phyloP scores from a whole-genome alignment of 495 filamentous ascomycete genomes.

The Neurospora africana region DNA sequence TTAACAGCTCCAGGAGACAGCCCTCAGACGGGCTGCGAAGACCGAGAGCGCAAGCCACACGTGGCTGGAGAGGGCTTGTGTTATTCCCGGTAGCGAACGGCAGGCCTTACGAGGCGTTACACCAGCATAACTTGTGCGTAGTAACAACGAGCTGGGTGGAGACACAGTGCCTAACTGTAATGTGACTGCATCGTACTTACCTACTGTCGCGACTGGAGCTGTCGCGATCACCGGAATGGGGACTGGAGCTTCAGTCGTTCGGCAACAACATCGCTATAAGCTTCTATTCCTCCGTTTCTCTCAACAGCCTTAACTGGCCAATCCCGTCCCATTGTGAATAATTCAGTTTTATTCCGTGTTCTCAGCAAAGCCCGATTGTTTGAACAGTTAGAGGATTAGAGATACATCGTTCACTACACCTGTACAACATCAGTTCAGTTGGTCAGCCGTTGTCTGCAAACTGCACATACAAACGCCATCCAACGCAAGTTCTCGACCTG shows the following conservation, averaged over 20 bases:
- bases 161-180: neutral
- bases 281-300: neutral
- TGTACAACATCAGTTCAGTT: neutral
- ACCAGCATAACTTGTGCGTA: neutral
- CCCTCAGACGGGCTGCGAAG: neutral
- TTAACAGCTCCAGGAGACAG: neutral
- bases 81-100: neutral
- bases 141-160: neutral
- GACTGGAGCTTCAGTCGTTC: neutral
- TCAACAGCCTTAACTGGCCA: neutral
- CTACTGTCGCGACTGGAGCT: neutral
- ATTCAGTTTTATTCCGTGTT: neutral
- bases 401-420: neutral
- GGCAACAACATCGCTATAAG: neutral
- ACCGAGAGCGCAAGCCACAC: neutral
- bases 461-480: neutral
- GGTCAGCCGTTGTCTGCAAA: neutral
- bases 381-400: neutral
- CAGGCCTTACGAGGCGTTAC: neutral
- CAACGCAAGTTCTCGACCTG: neutral
- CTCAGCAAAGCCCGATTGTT: neutral
- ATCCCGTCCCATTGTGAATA: neutral
- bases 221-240: neutral
- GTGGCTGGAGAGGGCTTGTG: neutral
- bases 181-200: neutral